These are phyloP conservation scores for Dimocarpus longan DNA, from an alignment of 345 rosid genomes.

Conservation along the genomic window DNA sequence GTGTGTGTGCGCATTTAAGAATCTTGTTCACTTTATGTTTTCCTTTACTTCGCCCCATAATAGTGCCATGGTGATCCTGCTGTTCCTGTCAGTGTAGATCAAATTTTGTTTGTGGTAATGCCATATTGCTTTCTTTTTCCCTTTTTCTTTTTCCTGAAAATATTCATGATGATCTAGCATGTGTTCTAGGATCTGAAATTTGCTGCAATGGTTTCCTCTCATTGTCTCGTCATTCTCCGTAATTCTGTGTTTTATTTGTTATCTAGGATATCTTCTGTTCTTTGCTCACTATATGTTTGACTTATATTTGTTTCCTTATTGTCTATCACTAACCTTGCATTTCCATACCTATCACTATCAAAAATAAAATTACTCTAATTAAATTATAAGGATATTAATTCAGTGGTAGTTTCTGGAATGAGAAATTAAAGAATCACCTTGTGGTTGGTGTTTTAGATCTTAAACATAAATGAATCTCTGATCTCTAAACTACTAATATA, in stretches of 20 bases:
- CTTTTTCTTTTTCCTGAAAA: not conserved
- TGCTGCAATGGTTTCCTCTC: not conserved
- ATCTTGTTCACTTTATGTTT: not conserved
- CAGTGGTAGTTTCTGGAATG: not conserved
- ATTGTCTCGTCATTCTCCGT: not conserved
- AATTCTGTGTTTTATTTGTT: not conserved
- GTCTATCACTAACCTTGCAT: not conserved
- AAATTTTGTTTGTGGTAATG: not conserved
- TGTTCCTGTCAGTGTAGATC: not conserved
- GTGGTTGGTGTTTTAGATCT: not conserved
- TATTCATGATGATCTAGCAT: not conserved
- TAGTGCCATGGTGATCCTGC: not conserved
- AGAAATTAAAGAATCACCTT: not conserved
- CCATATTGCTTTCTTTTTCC: not conserved
- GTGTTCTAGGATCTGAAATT: not conserved
- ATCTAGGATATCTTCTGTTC: not conserved
- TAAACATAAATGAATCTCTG: not conserved
- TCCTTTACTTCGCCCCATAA: not conserved
- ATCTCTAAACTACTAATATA: not conserved
- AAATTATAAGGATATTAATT: not conserved
- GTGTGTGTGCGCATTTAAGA: not conserved
- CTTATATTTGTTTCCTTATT: not conserved
- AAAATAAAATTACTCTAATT: not conserved
- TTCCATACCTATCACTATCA: not conserved
- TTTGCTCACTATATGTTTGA: not conserved